Evolutionary conservation across 164 flowering plant genomes (phyloP).

Genomic region (Buxus sempervirens): DNA sequence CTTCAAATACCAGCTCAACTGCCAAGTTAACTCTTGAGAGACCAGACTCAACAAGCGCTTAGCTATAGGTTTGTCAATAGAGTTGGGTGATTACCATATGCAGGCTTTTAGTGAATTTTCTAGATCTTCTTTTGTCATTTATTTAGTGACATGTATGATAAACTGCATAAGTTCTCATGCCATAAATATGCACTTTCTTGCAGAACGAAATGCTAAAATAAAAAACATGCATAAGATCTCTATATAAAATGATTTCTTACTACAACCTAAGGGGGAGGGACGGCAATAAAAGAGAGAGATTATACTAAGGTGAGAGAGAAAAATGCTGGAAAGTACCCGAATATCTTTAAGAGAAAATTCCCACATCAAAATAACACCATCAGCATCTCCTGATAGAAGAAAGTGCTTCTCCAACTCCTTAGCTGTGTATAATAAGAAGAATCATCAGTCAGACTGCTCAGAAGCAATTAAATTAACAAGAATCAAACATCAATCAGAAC

Average conservation of each 20-base stretch:
- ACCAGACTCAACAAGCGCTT: no score
- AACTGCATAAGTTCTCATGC: no score
- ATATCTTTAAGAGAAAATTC: conserved; percentile 50
- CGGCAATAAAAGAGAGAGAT: background rate
- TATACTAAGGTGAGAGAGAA: background rate
- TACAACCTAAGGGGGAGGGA: background rate
- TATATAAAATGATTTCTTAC: background rate
- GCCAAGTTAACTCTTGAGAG: no score
- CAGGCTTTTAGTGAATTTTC: no score
- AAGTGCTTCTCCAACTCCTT: conserved; percentile 52
- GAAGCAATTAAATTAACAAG: background rate
- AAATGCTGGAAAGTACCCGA: conserved; percentile 39
- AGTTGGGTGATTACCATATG: no score
- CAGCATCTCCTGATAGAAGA: conserved; percentile 87
- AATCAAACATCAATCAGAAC: background rate
- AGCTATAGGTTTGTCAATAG: no score
- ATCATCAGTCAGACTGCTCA: conserved; percentile 4
- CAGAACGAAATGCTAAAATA: background rate
- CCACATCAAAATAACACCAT: conserved; percentile 77
- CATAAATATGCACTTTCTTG: no score
- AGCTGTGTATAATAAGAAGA: conserved; percentile 37
- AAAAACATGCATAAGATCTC: background rate
- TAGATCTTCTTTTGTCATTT: no score
- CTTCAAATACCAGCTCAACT: no score
- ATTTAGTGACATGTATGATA: no score